Evolutionary conservation across 768 basidiomycete genomes (phyloP), one percentile per base, ranked within the genome.

Genomic region (Mycena polygramma): DNA sequence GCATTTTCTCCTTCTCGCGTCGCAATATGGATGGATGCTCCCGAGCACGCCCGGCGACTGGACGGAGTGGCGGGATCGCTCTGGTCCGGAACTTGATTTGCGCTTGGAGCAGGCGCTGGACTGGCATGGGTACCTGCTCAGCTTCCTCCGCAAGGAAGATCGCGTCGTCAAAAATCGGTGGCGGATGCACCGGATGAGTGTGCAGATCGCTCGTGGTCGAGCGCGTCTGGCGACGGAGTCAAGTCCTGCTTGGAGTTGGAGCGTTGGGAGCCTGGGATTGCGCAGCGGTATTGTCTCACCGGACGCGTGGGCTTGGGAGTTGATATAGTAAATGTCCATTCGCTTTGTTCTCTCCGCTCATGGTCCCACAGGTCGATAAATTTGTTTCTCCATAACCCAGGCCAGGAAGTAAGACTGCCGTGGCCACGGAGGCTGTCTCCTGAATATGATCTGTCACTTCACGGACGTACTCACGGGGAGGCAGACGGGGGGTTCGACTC

Each of bases 21-120:
- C 48, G 39, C 57, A 72, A 51, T 68, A 57, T 35, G 72, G 69
- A 30, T 71, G 70, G 72, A 72, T 73, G 69, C 70, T 71, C 49
- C 72, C 72, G 7, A 35, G 22, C 20, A 72, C 60, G 7, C 70
- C 72, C 15, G 54, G 24, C 15, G 72, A 71, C 4, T 71, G 72
- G 72, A 49, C 51, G 4, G 65, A 53, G 24, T 71, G 69, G 72
- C 43, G 41, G 4, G 37, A 39, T 0, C 58, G 59, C 68, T 26
- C 63, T 17, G 63, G 63, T 26, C 53, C 65, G 20, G 63, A 41
- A 20, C 64, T 65, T 49, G 64, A 70, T 19, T 54, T 54, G 14
- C 63, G 64, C 52, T 22, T 57, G 53, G 67, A 69, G 8, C 57
- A 64, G 45, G 26, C 53, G 22, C 41, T 64, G 41, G 72, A 73